phyloP scores from a whole-genome alignment of 2,329 filamentous ascomycete species.

The Neofusicoccum sp. region DNA sequence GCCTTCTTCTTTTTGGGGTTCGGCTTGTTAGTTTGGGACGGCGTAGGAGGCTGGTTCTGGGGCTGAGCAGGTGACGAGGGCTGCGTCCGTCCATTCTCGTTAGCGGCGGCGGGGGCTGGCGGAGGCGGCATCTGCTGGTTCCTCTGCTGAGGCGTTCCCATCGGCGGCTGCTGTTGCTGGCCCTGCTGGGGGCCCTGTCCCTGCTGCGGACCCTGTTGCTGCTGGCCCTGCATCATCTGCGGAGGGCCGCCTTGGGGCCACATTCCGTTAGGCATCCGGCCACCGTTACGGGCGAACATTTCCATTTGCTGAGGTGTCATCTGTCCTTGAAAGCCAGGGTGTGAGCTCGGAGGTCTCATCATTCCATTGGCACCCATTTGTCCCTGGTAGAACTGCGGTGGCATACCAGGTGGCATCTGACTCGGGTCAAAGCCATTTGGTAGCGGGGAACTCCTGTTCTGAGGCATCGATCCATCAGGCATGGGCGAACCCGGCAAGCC shows the following conservation, averaged over 20 bases:
- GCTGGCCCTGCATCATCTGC: slow-evolving; percentile 53
- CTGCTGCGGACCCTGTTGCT: slow-evolving; percentile 32
- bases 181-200: slow-evolving; percentile 43
- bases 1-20: slow-evolving; percentile 70
- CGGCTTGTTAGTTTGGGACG: slow-evolving; percentile 69
- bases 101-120: slow-evolving; percentile 44
- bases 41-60: slow-evolving; percentile 63
- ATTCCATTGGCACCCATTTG: slow-evolving; percentile 42
- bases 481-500: slow-evolving; percentile 67
- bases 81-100: slow-evolving; percentile 42
- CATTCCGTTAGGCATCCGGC: slow-evolving; percentile 36
- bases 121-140: slow-evolving; percentile 56
- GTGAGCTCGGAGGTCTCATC: slow-evolving; percentile 54
- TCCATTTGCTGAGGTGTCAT: slow-evolving; percentile 61
- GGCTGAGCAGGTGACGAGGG: slow-evolving; percentile 48
- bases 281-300: slow-evolving; percentile 35
- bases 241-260: slow-evolving; percentile 40
- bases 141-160: slow-evolving; percentile 71
- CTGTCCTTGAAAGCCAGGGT: slow-evolving; percentile 58
- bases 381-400: slow-evolving; percentile 36
- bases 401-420: slow-evolving; percentile 49
- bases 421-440: slow-evolving; percentile 55
- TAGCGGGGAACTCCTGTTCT: slow-evolving; percentile 60
- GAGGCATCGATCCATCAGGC: slow-evolving; percentile 66
- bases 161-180: slow-evolving; percentile 52